Evolutionary conservation across 1,284 basidiomycete species (phyloP).

Genomic region (Phellinidium pouzarii): DNA sequence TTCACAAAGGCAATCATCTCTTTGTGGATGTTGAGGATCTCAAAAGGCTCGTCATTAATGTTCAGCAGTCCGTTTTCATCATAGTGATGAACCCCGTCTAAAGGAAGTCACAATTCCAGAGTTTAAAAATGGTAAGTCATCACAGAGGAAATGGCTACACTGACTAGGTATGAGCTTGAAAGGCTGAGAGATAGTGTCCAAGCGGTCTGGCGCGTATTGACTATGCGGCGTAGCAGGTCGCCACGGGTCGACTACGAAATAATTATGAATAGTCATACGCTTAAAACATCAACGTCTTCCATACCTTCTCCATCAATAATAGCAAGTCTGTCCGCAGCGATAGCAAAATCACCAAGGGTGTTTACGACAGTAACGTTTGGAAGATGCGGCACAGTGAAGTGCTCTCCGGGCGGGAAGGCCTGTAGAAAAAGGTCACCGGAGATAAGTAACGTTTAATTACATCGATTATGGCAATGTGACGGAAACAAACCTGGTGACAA

Average conservation of each 20-base stretch:
- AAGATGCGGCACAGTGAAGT: conserved; percentile 61
- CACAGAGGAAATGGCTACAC: not conserved
- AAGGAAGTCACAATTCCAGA: not conserved
- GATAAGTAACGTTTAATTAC: not conserved
- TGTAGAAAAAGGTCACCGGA: conserved; percentile 23
- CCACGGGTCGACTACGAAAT: conserved; percentile 76
- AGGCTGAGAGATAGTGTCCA: conserved; percentile 69
- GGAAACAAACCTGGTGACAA: conserved; percentile 57
- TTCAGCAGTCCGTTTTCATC: conserved; percentile 81
- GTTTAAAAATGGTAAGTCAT: conserved; percentile 1
- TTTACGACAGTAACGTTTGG: conserved; percentile 84
- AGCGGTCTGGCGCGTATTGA: conserved; percentile 61
- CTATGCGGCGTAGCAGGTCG: conserved; percentile 82
- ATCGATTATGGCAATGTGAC: not conserved
- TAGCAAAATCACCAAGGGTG: conserved; percentile 66
- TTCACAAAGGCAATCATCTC: conserved; percentile 79
- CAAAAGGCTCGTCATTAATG: conserved; percentile 60
- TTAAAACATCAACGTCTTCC: conserved; percentile 15
- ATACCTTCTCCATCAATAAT: conserved; percentile 80
- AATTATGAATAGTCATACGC: not conserved
- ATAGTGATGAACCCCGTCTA: conserved; percentile 85
- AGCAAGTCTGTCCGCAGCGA: conserved; percentile 73
- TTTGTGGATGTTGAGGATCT: conserved; percentile 77
- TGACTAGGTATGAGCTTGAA: conserved; percentile 85
- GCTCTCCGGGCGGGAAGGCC: conserved; percentile 77